Conservation (phyloP, 225 moss, liverwort and hornwort genomes). For the Polytrichum formosum region DNA sequence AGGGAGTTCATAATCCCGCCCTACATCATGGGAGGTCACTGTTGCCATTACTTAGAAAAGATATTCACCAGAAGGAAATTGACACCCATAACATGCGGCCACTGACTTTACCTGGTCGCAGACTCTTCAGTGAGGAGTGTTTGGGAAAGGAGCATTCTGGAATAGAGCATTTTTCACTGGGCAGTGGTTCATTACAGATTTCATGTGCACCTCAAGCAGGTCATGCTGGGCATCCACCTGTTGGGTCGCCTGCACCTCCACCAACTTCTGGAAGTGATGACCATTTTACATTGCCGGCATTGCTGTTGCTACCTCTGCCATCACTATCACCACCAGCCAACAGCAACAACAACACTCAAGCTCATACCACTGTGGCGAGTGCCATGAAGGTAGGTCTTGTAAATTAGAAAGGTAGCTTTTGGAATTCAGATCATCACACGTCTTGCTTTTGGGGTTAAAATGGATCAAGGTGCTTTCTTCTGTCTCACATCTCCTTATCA, state of each 20-base stretch:
- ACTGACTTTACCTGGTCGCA: slow-evolving; percentile 11
- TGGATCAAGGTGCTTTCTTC: too few species aligned
- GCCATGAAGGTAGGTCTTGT: slow-evolving; percentile 44
- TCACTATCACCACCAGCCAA: slow-evolving; percentile 11
- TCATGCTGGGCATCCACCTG: slow-evolving; percentile 24
- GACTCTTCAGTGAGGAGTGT: slow-evolving; percentile 16
- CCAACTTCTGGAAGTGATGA: slow-evolving; percentile 27
- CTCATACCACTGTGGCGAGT: slow-evolving; percentile 66
- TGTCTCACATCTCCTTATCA: too few species aligned
- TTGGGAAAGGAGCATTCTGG: slow-evolving; percentile 4
- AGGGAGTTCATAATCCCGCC: not conserved
- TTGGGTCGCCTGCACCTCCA: slow-evolving; percentile 42
- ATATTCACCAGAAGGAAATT: too few species aligned
- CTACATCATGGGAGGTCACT: not conserved
- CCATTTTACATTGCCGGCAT: not conserved
- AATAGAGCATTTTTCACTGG: slow-evolving; percentile 5
- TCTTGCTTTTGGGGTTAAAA: too few species aligned
- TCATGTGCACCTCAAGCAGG: slow-evolving; percentile 17
- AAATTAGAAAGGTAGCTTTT: too few species aligned
- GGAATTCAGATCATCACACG: too few species aligned
- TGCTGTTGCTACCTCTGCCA: too few species aligned
- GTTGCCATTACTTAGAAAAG: not conserved
- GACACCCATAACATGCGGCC: not conserved
- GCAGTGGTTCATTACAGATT: slow-evolving; percentile 5
- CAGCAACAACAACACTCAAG: slow-evolving; percentile 26